phyloP scores from a whole-genome alignment of 2,329 filamentous ascomycete genomes.

The Coniochaeta sp. region DNA sequence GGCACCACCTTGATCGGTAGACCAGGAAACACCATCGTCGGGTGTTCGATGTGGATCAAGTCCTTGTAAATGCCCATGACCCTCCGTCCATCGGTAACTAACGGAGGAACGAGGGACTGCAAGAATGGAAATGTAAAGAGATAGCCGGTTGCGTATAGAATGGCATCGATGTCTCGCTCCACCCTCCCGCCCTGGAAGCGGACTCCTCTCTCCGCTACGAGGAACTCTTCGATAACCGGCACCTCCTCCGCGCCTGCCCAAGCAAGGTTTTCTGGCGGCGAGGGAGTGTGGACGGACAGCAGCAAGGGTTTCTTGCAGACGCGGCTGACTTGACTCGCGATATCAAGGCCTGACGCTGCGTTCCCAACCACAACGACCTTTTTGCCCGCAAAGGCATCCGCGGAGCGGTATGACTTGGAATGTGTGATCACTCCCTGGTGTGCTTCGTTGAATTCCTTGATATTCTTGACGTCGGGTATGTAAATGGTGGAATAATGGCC shows the following conservation, averaged over 20 bases:
- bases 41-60: slow-evolving; percentile 66
- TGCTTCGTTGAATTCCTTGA: slow-evolving; percentile 49
- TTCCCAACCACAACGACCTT: slow-evolving; percentile 83
- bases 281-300: slow-evolving; percentile 51
- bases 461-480: slow-evolving; percentile 55
- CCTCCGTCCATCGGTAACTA: slow-evolving; percentile 62
- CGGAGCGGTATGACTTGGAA: slow-evolving; percentile 71
- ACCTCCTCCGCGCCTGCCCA: slow-evolving; percentile 43
- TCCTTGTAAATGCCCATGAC: slow-evolving; percentile 73
- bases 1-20: slow-evolving; percentile 83
- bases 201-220: slow-evolving; percentile 47
- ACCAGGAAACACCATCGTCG: slow-evolving; percentile 70
- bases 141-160: slow-evolving; percentile 88
- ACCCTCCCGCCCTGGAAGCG: slow-evolving; percentile 57
- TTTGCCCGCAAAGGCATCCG: slow-evolving; percentile 55
- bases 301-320: slow-evolving; percentile 55
- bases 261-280: slow-evolving; percentile 34
- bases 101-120: slow-evolving; percentile 31
- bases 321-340: slow-evolving; percentile 65
- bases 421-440: slow-evolving; percentile 60
- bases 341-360: slow-evolving; percentile 76
- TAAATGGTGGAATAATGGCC: slow-evolving; percentile 68
- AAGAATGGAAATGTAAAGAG: slow-evolving; percentile 78
- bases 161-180: slow-evolving; percentile 62
- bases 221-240: slow-evolving; percentile 51